Evolutionary conservation across 495 filamentous ascomycete genomes (phyloP).

Genomic region (Cetradonia linearis): DNA sequence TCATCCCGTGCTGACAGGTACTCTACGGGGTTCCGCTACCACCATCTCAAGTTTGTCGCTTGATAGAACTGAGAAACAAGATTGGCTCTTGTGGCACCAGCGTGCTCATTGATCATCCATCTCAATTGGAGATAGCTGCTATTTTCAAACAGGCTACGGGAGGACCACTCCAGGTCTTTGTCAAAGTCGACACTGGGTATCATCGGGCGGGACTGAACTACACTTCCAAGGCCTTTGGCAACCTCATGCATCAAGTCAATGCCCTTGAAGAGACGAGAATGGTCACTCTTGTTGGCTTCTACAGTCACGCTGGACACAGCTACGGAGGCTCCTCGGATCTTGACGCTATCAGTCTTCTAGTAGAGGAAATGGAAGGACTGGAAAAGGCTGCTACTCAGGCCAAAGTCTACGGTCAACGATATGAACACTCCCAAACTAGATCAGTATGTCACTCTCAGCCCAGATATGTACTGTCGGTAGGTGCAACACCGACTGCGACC

Average conservation of each 20-base stretch:
- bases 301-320: constrained; percentile 70
- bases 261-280: constrained; percentile 34
- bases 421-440: constrained; percentile 21
- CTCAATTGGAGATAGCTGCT: constrained; percentile 43
- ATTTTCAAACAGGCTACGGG: constrained; percentile 32
- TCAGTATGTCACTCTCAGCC: constrained; percentile 32
- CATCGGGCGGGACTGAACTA: constrained; percentile 61
- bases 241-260: constrained; percentile 39
- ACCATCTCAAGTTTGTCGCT: constrained; percentile 47
- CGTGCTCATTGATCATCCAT: constrained; percentile 63
- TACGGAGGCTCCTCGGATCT: constrained; percentile 44
- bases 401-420: constrained; percentile 15
- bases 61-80: constrained; percentile 40
- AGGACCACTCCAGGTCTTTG: constrained; percentile 45
- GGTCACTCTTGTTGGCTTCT: constrained; percentile 53
- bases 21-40: constrained; percentile 69
- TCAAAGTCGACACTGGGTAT: constrained; percentile 74
- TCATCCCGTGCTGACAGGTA: constrained; percentile 35
- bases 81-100: constrained; percentile 47
- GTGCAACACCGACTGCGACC: constrained; percentile 71
- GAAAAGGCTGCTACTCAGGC: constrained; percentile 38
- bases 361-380: constrained; percentile 51
- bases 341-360: constrained; percentile 48
- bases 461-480: constrained; percentile 57
- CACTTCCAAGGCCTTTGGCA: constrained; percentile 38